Conservation (phyloP, 371 early-diverging fungal genomes). For the Coelomomyces lativittatus region DNA sequence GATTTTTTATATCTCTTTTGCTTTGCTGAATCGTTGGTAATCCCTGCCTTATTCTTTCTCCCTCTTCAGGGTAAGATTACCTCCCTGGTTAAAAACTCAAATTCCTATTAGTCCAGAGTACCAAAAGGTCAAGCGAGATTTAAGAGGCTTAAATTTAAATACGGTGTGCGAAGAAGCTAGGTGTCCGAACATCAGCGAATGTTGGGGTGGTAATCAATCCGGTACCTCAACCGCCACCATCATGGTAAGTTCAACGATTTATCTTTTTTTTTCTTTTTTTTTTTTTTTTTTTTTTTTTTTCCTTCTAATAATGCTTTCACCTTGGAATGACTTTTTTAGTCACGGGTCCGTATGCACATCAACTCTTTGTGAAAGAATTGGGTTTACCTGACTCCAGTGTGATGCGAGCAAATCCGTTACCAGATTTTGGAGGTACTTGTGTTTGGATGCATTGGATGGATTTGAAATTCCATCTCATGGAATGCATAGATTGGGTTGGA, state of each 20-base stretch:
- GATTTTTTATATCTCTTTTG: no score
- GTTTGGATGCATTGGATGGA: background rate
- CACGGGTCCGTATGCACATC: slow-evolving; percentile 78
- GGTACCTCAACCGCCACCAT: slow-evolving; percentile 94
- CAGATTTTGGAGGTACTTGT: slow-evolving; percentile 66
- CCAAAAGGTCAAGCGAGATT: slow-evolving; percentile 61
- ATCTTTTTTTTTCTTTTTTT: background rate
- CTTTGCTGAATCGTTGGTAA: no score
- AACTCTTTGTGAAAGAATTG: slow-evolving; percentile 71
- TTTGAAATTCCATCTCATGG: slow-evolving; percentile 1
- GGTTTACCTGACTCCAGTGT: slow-evolving; percentile 60
- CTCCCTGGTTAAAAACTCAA: slow-evolving; percentile 83
- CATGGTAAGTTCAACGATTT: slow-evolving; percentile 40
- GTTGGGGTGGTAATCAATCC: slow-evolving; percentile 93
- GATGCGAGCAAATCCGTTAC: slow-evolving; percentile 62
- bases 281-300: background rate
- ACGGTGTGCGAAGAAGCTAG: slow-evolving; percentile 88
- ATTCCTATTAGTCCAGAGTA: slow-evolving; percentile 72
- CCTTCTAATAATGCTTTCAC: no score
- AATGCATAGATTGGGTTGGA: no score
- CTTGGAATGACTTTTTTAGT: slow-evolving; percentile 34
- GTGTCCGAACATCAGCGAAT: slow-evolving; percentile 94
- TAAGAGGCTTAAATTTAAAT: slow-evolving; percentile 76
- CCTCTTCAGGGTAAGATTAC: slow-evolving; percentile 43
- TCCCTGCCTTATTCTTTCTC: no score